Conservation (phyloP, 2,329 filamentous ascomycete species). For the Pseudogymnoascus sp. region DNA sequence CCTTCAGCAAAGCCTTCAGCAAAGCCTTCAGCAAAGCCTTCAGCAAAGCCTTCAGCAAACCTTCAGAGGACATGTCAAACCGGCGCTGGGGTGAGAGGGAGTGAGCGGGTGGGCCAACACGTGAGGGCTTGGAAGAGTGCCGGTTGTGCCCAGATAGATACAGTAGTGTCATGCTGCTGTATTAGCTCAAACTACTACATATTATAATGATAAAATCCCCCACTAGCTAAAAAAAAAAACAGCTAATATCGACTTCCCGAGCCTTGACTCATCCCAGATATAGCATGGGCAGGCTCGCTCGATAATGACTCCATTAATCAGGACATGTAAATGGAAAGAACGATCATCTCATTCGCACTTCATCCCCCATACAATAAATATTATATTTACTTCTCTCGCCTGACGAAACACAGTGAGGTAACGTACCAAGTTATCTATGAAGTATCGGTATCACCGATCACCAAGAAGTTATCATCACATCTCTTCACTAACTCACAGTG, state of each 20-base stretch:
- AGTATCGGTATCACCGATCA: neutral
- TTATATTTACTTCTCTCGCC: neutral
- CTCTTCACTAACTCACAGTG: neutral
- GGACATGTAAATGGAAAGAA: neutral
- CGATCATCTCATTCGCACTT: neutral
- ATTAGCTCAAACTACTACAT: too few relatives aligned
- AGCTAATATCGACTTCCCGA: neutral
- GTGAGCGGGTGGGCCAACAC: too few relatives aligned
- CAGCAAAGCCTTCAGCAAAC: too few relatives aligned
- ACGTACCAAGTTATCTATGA: neutral
- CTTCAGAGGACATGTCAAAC: too few relatives aligned
- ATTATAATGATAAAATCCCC: too few relatives aligned
- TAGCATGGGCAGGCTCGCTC: neutral
- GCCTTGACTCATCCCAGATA: neutral
- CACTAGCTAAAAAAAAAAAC: too few relatives aligned
- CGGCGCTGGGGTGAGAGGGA: too few relatives aligned
- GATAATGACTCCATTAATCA: neutral
- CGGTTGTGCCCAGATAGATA: too few relatives aligned
- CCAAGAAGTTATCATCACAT: neutral
- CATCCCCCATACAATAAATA: neutral
- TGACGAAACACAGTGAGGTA: neutral
- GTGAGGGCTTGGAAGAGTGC: too few relatives aligned
- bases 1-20: too few relatives aligned
- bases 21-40: too few relatives aligned
- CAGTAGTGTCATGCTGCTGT: too few relatives aligned